Base-by-base conservation (phyloP, 371 early-diverging fungal species). In the Synchytrium microbalum region DNA sequence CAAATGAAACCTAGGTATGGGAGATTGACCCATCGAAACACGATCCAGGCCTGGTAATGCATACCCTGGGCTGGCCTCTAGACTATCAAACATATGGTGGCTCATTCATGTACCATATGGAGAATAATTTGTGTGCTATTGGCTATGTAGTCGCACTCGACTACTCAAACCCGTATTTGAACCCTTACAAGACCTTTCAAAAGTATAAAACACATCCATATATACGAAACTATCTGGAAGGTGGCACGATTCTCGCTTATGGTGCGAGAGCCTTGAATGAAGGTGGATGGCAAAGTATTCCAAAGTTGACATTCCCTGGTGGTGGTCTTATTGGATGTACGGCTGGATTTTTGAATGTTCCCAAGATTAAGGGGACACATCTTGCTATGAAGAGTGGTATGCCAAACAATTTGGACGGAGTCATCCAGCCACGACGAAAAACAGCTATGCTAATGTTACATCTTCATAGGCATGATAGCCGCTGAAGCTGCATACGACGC, bases 331-430 rank as follows among this genome's bases (percentile, higher is more conserved):
- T 98, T 67, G 98, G 98, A 28, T 93, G 93, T 73, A 86, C 96
- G 0, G 98, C 98, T 57, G 97, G 98, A 2, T 94, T 96, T 77
- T 65, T 98, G 70, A 98, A 98, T 75, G 87, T 98, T 54, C 92
- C 96, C 64, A 98, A 98, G 79, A 95, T 98, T 72, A 98, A 98
- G 81, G 98, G 98, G 32, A 98, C 96, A 0, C 98, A 98, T 78
- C 94, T 92, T 28, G 96, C 98, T 62, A 97, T 98, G 96, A 93
- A 93, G 73, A 90, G 91, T 25, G 97, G 97, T 60, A 92, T 30
- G 30, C 10, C 57, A 30, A 32, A n/a, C n/a, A n/a, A n/a, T n/a
- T n/a, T n/a, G n/a, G 51, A 24, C 19, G 54, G 2, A 16, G 28
- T 14, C 32, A 3, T 30, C 8, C 16, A 1, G 25, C 24, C 32